Evolutionary conservation across 1,139 yeast species (phyloP).

Genomic region (Sugiyamaella neomexicana): DNA sequence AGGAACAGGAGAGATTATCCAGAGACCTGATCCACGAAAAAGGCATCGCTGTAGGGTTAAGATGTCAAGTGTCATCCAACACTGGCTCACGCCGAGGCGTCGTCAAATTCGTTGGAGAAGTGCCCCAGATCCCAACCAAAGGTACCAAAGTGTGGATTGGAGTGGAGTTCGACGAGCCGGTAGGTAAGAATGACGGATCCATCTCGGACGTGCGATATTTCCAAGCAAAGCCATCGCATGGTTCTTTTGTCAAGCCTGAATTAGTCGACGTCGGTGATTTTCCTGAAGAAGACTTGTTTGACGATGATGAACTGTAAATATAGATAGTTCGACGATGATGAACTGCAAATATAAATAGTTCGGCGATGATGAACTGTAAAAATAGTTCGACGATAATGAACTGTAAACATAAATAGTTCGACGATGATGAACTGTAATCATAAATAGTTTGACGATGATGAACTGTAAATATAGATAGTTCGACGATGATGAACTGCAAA

Average conservation of each 20-base stretch:
- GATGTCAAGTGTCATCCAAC: conserved; percentile 47
- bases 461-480: no score
- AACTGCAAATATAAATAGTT: no score
- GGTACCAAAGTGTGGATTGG: conserved; percentile 64
- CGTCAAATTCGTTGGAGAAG: conserved; percentile 65
- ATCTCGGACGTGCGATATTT: conserved; percentile 68
- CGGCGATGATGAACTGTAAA: no score
- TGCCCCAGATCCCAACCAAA: conserved; percentile 53
- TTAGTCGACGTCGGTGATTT: conserved; percentile 43
- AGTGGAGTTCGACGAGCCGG: conserved; percentile 59
- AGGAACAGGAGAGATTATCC: conserved; percentile 33
- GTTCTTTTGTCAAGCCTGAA: conserved; percentile 47
- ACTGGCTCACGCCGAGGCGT: conserved; percentile 55
- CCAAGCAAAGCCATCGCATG: conserved; percentile 51
- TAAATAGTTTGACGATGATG: no score
- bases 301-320: conserved; percentile 32
- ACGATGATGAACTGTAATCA: no score
- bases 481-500: no score
- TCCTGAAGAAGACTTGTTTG: conserved; percentile 35
- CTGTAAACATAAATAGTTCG: no score
- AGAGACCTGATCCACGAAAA: conserved; percentile 41
- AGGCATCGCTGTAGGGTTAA: conserved; percentile 37
- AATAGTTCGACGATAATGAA: no score
- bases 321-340: no score
- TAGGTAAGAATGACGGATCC: conserved; percentile 80